Evolutionary conservation across 2,329 filamentous ascomycete genomes (phyloP), one percentile per base, ranked within the genome.

Genomic region (Fusarium sp.): DNA sequence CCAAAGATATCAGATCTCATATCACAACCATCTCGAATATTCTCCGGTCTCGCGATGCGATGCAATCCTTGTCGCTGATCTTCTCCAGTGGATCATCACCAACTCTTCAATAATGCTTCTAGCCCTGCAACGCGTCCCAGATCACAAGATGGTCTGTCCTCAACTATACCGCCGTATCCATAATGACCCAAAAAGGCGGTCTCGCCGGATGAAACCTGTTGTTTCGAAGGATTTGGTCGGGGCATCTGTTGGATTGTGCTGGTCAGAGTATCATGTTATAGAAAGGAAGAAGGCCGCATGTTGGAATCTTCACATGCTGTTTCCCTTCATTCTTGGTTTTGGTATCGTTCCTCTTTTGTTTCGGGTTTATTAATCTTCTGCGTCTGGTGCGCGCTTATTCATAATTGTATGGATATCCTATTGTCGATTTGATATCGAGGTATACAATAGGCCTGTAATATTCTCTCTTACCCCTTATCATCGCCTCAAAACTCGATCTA

Each of bases 131-230:
- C 41, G 30, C 24, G 22, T 28, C 59, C 32, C 66, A 52, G 70
- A 48, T 45, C 70, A 59, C 42, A 38, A 45, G 56, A 50, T 70
- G 70, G 66, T 18, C 70, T 44, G 58, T 47, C 30, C 62, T 60
- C 13, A 15, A 18, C 39, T 10, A 30, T 58, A 32, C 52, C 47
- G 36, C 36, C 47, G 52, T 58, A 13, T 24, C 30, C 12, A 44
- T 22, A 14, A 30, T 39, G 69, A 32, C 34, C 22, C 39, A 24
- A 44, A 34, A 38, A 45, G 48, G 48, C 45, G 41, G 52, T 54
- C 42, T 66, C 36, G 36, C 47, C 51, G 66, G 39, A 54, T 52
- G 45, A 48, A 55, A 44, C 41, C 30, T 42, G 18, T 30, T 66
- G 52, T 60, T 70, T 70, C 59, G 66, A 54, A 58, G 41, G 42